These are phyloP conservation scores for Ceratonia siliqua DNA, from an alignment of 306 rosid genomes.

Conservation along the genomic window DNA sequence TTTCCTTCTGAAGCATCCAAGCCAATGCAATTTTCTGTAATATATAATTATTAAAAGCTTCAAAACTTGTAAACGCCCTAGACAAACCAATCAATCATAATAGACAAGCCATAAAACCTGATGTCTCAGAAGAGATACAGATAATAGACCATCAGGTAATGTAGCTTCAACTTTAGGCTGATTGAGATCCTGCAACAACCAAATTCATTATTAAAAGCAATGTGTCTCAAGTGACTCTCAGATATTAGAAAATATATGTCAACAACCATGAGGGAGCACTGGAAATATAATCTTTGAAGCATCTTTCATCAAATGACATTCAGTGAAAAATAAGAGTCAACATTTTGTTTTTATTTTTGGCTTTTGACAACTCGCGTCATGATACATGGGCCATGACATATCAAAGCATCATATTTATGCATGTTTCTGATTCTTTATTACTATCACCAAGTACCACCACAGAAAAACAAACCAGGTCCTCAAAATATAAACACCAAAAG, in stretches of 20 bases:
- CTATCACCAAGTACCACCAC: not conserved
- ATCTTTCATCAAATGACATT: constrained; percentile 15
- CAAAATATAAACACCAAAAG: constrained; percentile 7
- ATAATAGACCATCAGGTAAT: constrained; percentile 78
- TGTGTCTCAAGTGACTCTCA: constrained; percentile 1
- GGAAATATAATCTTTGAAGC: constrained; percentile 3
- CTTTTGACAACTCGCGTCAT: not conserved
- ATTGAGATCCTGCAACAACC: constrained; percentile 76
- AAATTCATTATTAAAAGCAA: constrained; percentile 29
- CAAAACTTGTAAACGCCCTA: constrained; percentile 17
- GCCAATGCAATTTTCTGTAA: constrained; percentile 92
- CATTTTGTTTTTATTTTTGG: not conserved
- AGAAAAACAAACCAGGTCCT: not conserved
- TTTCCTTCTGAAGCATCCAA: constrained; percentile 98
- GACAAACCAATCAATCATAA: constrained; percentile 4
- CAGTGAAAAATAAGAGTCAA: not conserved
- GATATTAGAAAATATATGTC: not conserved
- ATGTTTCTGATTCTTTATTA: not conserved
- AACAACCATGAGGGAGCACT: not conserved
- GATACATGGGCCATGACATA: not conserved
- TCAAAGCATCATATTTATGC: constrained; percentile 12
- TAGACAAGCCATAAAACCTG: constrained; percentile 63
- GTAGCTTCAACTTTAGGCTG: constrained; percentile 70
- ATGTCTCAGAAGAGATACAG: constrained; percentile 89
- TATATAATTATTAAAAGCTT: constrained; percentile 29